Evolutionary conservation across 108 stramenopile species (phyloP), one percentile per base, ranked within the genome.

Genomic region (Fragilaria crotonensis): DNA sequence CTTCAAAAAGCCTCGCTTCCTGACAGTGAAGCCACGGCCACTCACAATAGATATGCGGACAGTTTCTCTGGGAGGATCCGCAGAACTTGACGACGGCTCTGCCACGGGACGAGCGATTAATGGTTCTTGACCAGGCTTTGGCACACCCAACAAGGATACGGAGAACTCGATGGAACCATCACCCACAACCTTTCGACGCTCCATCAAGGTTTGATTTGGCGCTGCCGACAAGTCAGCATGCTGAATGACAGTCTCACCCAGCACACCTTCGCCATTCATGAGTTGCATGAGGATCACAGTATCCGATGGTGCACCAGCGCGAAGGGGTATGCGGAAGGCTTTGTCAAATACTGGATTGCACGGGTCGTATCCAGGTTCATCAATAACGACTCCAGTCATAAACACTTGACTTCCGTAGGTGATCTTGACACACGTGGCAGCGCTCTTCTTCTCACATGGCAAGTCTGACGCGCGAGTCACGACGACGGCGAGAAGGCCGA

Each of bases 391-490:
- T 19, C 22, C 51, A 25, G 64, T 65, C 1, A 25, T 29, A 47
- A 49, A 62, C 41, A 69, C 63, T 48, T 48, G 30, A n/a, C 58
- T 49, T 3, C 70, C 84, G 36, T 46, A 79, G 19, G 48, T 64
- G 14, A 82, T 77, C 54, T 75, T 83, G 33, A 87, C 80, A 54
- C 50, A 73, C 5, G 79, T 60, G 28, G 72, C 66, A 3, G 79
- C 76, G 19, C 60, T 60, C 30, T 58, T 70, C 32, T 69, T 66
- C 63, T 59, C 54, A 14, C 78, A 9, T 0, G 78, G 80, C 28
- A 85, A 52, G 45, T 79, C 45, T 25, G 59, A 75, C 19, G 85
- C 85, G 23, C 62, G 54, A 2, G 64, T 56, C 19, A 87, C 62
- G 36, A 87, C 33, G 23, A 87, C 65, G 2, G 73, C 75, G 25